phyloP scores from a whole-genome alignment of 257 asterid species.

The Thymus quinquecostatus region DNA sequence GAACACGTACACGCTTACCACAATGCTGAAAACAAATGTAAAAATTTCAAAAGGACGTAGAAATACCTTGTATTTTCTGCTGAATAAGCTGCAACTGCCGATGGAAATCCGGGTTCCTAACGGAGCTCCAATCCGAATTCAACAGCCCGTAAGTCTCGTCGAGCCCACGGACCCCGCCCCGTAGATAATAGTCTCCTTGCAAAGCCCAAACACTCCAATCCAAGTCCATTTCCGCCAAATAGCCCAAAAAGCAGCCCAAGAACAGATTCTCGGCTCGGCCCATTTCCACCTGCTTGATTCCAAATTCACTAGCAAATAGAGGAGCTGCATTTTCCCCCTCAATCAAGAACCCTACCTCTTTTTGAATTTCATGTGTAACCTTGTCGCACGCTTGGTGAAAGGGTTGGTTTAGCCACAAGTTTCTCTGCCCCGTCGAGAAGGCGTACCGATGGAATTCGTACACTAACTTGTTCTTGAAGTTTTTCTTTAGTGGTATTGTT shows the following conservation, averaged over 20 bases:
- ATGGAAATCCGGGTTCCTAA: constrained; percentile 41
- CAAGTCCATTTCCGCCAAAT: constrained; percentile 50
- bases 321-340: constrained; percentile 49
- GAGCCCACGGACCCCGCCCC: constrained; percentile 38
- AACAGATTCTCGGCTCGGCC: constrained; percentile 40
- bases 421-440: constrained; percentile 32
- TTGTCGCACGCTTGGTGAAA: constrained; percentile 38
- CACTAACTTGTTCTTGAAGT: constrained; percentile 42
- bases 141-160: constrained; percentile 58
- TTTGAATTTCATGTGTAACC: constrained; percentile 22
- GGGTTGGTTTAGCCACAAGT: constrained; percentile 33
- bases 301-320: constrained; percentile 61
- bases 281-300: constrained; percentile 35
- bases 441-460: constrained; percentile 61
- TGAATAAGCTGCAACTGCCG: constrained; percentile 40
- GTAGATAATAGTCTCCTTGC: constrained; percentile 55
- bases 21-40: no score
- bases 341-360: constrained; percentile 43
- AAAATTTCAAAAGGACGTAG: neutral
- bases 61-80: constrained; percentile 37
- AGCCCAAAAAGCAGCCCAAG: constrained; percentile 42
- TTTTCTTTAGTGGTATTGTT: constrained; percentile 30
- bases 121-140: constrained; percentile 39
- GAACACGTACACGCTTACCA: no score
- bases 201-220: constrained; percentile 73